Conservation (phyloP, 208 protist genomes). For the Trichomonas tenax region DNA sequence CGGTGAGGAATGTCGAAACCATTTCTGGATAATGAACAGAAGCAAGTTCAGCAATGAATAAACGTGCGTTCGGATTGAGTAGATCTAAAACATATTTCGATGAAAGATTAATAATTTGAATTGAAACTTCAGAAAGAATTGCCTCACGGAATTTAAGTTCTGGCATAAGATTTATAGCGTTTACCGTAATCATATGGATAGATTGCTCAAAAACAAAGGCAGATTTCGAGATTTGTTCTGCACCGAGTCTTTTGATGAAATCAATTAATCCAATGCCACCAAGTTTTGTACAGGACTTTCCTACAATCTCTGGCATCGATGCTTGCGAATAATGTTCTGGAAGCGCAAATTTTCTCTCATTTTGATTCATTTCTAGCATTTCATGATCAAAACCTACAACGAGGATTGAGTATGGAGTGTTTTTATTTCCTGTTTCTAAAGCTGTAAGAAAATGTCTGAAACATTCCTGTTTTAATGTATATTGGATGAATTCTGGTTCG, state of each 20-base stretch:
- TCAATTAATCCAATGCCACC: background rate
- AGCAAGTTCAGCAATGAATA: background rate
- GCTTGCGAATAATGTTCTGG: background rate
- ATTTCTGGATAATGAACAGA: background rate
- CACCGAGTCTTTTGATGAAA: background rate
- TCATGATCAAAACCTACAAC: background rate
- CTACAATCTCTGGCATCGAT: background rate
- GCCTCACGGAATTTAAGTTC: background rate
- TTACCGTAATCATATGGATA: background rate
- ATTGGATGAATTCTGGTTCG: background rate
- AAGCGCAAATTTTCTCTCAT: background rate
- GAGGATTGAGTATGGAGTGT: background rate
- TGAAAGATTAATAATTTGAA: background rate
- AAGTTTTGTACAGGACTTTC: background rate
- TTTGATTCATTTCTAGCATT: background rate
- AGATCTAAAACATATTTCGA: background rate
- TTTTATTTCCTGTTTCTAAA: background rate
- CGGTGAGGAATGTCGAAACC: background rate
- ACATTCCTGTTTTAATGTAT: background rate
- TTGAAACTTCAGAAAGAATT: background rate
- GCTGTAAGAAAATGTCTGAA: background rate
- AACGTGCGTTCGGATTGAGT: background rate
- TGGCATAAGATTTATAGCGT: background rate
- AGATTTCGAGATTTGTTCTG: background rate
- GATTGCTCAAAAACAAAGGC: background rate